phyloP scores from a whole-genome alignment of 768 basidiomycete genomes.

The Agaricus subrufescens region DNA sequence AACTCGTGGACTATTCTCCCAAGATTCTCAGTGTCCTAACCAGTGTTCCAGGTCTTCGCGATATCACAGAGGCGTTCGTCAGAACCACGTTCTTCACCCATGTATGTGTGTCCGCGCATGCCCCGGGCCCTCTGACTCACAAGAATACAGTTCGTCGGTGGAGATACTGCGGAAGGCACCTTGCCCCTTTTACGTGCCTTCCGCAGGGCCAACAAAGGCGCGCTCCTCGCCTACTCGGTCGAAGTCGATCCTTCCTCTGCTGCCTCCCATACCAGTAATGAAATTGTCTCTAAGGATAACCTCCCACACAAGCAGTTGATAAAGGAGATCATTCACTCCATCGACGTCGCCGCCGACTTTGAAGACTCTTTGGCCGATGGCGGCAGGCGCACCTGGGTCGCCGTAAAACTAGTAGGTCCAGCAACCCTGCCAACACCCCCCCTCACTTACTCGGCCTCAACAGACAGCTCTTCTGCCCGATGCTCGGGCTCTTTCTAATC shows the following conservation, averaged over 20 bases:
- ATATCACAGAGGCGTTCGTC: slow-evolving; percentile 65
- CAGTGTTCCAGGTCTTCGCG: slow-evolving; percentile 53
- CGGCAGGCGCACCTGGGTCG: slow-evolving; percentile 73
- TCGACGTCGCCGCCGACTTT: slow-evolving; percentile 79
- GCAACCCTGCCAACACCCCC: slow-evolving; percentile 32
- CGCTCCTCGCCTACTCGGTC: slow-evolving; percentile 79
- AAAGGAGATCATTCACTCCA: slow-evolving; percentile 68
- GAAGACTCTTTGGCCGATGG: slow-evolving; percentile 45
- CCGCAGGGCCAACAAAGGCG: slow-evolving; percentile 66
- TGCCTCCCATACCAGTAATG: slow-evolving; percentile 15
- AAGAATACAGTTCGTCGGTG: slow-evolving; percentile 73
- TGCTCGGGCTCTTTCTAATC: slow-evolving; percentile 51
- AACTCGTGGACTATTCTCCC: slow-evolving; percentile 74
- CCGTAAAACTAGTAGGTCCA: slow-evolving; percentile 56
- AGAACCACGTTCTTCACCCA: slow-evolving; percentile 84
- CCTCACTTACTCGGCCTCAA: neutral
- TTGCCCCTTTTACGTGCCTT: slow-evolving; percentile 60
- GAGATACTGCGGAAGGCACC: slow-evolving; percentile 70
- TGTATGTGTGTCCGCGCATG: slow-evolving; percentile 30
- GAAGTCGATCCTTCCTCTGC: slow-evolving; percentile 53
- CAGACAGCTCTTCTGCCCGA: slow-evolving; percentile 66
- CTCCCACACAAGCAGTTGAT: slow-evolving; percentile 59
- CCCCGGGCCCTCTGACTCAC: slow-evolving; percentile 1
- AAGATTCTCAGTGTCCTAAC: slow-evolving; percentile 49
- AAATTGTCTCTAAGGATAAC: slow-evolving; percentile 16